Conservation (phyloP, 2,329 filamentous ascomycete species). For the Ascochyta koolunga region DNA sequence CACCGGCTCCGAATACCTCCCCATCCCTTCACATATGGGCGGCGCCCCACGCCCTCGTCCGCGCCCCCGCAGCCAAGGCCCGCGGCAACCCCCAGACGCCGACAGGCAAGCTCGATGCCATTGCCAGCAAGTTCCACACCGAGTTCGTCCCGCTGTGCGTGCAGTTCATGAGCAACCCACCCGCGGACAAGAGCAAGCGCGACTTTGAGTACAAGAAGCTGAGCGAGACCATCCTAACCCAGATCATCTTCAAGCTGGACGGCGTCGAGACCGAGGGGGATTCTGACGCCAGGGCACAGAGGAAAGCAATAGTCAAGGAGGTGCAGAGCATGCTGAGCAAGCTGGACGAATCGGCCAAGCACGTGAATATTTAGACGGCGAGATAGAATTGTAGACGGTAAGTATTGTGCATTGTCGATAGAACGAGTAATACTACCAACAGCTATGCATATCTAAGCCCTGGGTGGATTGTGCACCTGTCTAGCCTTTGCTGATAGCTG, state of each 20-base stretch:
- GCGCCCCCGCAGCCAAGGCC: slow-evolving; percentile 47
- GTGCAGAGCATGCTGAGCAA: slow-evolving; percentile 70
- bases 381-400: background rate
- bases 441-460: too few species aligned
- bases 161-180: slow-evolving; percentile 67
- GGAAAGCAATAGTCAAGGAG: slow-evolving; percentile 76
- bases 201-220: slow-evolving; percentile 77
- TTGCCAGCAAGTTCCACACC: slow-evolving; percentile 67
- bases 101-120: slow-evolving; percentile 68
- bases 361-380: slow-evolving; percentile 8
- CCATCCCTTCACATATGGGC: slow-evolving; percentile 44
- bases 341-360: slow-evolving; percentile 61
- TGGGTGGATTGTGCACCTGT: too few species aligned
- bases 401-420: too few species aligned
- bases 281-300: slow-evolving; percentile 64
- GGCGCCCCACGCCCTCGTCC: slow-evolving; percentile 40
- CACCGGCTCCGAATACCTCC: slow-evolving; percentile 46
- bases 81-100: slow-evolving; percentile 41
- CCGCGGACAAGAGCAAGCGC: slow-evolving; percentile 65
- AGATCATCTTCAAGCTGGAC: slow-evolving; percentile 78
- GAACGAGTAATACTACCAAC: too few species aligned
- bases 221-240: slow-evolving; percentile 76
- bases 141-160: slow-evolving; percentile 70
- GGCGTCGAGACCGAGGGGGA: slow-evolving; percentile 76
- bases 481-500: too few species aligned